Evolutionary conservation across 2,329 filamentous ascomycete genomes (phyloP).

Genomic region (Aureobasidium vineae): DNA sequence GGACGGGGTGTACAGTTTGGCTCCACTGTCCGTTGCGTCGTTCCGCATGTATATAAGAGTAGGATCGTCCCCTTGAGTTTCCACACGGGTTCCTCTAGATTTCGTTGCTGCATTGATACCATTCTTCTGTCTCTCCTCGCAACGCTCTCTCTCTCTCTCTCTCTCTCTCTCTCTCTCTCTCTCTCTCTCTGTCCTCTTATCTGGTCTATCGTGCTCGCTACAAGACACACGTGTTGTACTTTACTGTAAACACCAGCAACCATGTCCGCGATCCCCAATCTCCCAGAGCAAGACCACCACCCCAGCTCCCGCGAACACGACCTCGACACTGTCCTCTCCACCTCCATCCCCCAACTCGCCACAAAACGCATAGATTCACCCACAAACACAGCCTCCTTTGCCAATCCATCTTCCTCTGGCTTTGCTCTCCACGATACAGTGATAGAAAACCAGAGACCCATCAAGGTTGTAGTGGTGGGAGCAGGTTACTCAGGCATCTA

Average conservation of each 20-base stretch:
- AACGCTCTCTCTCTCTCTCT: background rate
- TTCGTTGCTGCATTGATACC: background rate
- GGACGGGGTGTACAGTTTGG: background rate
- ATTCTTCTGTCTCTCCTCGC: background rate
- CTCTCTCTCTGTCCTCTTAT: background rate
- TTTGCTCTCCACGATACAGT: conserved; percentile 41
- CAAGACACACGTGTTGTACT: background rate
- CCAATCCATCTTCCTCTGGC: too few species aligned
- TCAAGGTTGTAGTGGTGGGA: conserved; percentile 48
- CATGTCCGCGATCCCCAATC: conserved; percentile 22
- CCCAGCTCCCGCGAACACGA: background rate
- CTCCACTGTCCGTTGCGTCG: background rate
- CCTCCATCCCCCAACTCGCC: background rate
- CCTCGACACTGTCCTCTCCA: background rate
- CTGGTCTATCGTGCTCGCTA: background rate
- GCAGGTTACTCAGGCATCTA: conserved; percentile 48
- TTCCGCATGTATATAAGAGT: conserved; percentile 1
- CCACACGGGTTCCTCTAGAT: background rate
- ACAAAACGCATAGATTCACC: conserved; percentile 21
- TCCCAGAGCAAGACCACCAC: conserved; percentile 1
- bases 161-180: background rate
- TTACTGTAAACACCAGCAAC: background rate
- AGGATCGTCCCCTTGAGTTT: background rate
- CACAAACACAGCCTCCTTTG: too few species aligned
- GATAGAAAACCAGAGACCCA: conserved; percentile 45